phyloP scores from a whole-genome alignment of 2,329 filamentous ascomycete species.

The Arthrobotrys musiformis region DNA sequence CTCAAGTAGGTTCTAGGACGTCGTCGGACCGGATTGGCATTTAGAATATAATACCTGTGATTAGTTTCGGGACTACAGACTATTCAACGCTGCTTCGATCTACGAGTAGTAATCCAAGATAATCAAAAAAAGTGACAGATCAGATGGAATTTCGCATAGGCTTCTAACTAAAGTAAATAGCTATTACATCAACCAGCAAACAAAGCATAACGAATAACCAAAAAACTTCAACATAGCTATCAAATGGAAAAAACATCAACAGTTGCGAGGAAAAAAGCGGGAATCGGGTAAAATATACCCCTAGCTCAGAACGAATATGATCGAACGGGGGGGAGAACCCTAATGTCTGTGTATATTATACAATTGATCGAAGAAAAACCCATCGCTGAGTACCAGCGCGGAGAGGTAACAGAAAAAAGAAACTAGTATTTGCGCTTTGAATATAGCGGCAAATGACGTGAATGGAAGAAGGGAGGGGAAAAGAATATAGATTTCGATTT shows the following conservation, averaged over 20 bases:
- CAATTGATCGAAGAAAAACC: not conserved
- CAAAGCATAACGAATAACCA: too few relatives aligned
- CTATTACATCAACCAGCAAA: too few relatives aligned
- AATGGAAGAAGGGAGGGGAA: not conserved
- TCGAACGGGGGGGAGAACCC: not conserved
- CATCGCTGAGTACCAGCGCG: not conserved
- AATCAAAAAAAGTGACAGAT: too few relatives aligned
- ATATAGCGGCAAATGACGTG: not conserved
- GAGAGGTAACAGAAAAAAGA: not conserved
- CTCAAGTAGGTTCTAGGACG: too few relatives aligned
- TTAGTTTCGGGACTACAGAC: too few relatives aligned
- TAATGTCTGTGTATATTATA: slow-evolving; percentile 5
- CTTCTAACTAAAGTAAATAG: too few relatives aligned
- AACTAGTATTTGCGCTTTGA: not conserved
- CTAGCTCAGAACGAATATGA: not conserved
- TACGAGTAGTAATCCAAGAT: too few relatives aligned
- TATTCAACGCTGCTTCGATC: too few relatives aligned
- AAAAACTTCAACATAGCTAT: not conserved
- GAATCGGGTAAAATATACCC: too few relatives aligned
- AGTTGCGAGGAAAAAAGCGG: not conserved
- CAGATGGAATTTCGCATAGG: too few relatives aligned
- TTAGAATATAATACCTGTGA: too few relatives aligned
- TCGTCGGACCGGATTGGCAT: too few relatives aligned
- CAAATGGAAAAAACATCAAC: not conserved
- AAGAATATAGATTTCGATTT: slow-evolving; percentile 3